phyloP scores from a whole-genome alignment of 139 green algal genomes.

The Chlorella sp. region DNA sequence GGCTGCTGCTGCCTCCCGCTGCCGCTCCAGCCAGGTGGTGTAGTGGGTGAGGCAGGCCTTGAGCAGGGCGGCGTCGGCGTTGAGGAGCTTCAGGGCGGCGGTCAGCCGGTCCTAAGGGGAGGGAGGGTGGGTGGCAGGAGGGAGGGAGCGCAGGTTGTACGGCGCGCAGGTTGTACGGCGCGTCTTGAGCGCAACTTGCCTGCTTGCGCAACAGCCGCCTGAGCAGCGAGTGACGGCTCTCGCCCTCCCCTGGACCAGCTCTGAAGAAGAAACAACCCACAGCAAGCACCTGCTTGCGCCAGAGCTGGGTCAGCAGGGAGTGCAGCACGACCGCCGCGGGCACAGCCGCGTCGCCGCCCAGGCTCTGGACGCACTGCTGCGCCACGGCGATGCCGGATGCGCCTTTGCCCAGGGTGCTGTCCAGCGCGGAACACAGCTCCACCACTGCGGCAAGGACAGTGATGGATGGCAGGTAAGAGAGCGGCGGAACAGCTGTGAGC shows the following conservation, averaged over 20 bases:
- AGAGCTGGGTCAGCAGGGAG: conserved; percentile 28
- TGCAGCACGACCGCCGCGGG: conserved; percentile 30
- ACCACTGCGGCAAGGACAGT: background rate
- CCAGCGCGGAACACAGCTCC: conserved; percentile 4
- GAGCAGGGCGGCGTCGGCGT: conserved; percentile 14
- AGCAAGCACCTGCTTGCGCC: conserved; percentile 27
- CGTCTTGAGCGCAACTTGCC: no score
- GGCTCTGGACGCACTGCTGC: background rate
- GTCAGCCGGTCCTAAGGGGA: background rate
- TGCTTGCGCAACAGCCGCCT: conserved; percentile 20
- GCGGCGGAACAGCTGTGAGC: no score
- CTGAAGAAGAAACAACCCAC: background rate
- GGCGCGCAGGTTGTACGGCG: no score
- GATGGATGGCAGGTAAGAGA: no score
- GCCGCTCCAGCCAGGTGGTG: background rate
- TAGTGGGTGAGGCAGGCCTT: background rate
- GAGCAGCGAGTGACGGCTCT: conserved; percentile 47
- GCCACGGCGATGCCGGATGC: background rate
- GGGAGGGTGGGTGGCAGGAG: background rate
- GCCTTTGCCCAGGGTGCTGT: background rate
- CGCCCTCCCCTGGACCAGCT: no score
- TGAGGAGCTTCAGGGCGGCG: background rate
- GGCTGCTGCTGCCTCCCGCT: background rate
- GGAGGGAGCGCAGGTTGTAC: background rate
- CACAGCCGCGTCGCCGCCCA: background rate